A percentile compares a stretch with the other conserved stretches of the same genome.
phyloP scores from a whole-genome alignment of 352 stramenopile genomes.

The Pythium brassicae region DNA sequence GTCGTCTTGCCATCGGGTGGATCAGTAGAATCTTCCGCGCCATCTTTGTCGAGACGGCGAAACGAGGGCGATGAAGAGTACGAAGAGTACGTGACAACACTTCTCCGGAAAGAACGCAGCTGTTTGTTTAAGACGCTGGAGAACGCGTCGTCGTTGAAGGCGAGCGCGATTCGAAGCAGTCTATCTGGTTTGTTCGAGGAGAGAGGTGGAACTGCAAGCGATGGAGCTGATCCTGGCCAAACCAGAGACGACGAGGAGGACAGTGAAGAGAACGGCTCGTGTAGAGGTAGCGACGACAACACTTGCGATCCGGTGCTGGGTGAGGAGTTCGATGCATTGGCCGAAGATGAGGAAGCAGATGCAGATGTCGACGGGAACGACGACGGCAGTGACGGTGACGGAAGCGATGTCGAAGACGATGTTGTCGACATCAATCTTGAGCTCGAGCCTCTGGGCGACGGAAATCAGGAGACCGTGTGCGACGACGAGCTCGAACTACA shows the following conservation, averaged over 20 bases:
- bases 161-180: conserved; percentile 1
- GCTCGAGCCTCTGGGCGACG: neutral
- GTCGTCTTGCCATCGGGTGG: neutral
- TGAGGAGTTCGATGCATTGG: conserved; percentile 8
- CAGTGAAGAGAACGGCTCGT: neutral
- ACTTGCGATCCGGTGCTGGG: neutral
- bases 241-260: neutral
- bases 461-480: neutral
- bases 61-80: conserved; percentile 31
- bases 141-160: neutral
- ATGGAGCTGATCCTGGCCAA: neutral
- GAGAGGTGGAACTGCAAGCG: neutral
- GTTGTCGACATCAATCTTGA: conserved; percentile 7
- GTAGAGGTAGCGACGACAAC: conserved; percentile 1
- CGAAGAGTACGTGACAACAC: conserved; percentile 25
- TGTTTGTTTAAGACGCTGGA: conserved; percentile 27
- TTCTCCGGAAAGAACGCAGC: conserved; percentile 21
- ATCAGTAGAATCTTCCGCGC: too few relatives aligned
- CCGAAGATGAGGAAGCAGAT: conserved; percentile 10
- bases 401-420: conserved; percentile 17
- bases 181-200: neutral
- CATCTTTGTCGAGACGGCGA: neutral
- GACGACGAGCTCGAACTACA: neutral
- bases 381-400: conserved; percentile 37
- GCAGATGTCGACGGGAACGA: conserved; percentile 28